Percentiles rank a stretch among this genome's conserved stretches.
These are phyloP conservation scores for Kregervanrija delftensis DNA, from an alignment of 805 yeast genomes.

Conservation along the genomic window DNA sequence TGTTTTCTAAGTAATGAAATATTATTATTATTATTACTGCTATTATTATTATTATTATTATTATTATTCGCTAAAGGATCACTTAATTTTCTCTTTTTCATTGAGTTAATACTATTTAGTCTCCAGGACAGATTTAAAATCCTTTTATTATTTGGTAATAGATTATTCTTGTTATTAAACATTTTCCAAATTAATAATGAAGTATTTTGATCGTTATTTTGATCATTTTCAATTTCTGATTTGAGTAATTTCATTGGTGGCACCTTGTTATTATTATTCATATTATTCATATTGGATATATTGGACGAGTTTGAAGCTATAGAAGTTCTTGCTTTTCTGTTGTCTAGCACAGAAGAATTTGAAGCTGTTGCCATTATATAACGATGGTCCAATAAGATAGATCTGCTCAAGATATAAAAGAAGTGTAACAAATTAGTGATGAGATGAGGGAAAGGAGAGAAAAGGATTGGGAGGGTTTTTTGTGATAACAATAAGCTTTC, in stretches of 20 bases:
- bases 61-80: neutral
- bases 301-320: no score
- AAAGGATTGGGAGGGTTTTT: no score
- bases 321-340: no score
- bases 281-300: no score
- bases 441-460: no score
- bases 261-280: neutral
- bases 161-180: slow-evolving; percentile 29
- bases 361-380: no score
- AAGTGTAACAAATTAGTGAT: no score
- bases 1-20: slow-evolving; percentile 15
- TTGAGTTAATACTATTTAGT: slow-evolving; percentile 24
- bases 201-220: slow-evolving; percentile 18
- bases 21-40: neutral
- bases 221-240: slow-evolving; percentile 25
- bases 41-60: neutral
- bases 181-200: slow-evolving; percentile 30
- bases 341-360: no score
- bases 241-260: slow-evolving; percentile 17
- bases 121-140: slow-evolving; percentile 32
- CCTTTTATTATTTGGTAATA: slow-evolving; percentile 28
- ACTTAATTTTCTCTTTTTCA: slow-evolving; percentile 12
- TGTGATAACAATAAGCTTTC: no score
- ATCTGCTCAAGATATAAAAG: no score
- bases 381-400: no score